Evolutionary conservation across 2,329 filamentous ascomycete genomes (phyloP), one percentile per base, ranked within the genome.

Genomic region (Moelleriella libera): DNA sequence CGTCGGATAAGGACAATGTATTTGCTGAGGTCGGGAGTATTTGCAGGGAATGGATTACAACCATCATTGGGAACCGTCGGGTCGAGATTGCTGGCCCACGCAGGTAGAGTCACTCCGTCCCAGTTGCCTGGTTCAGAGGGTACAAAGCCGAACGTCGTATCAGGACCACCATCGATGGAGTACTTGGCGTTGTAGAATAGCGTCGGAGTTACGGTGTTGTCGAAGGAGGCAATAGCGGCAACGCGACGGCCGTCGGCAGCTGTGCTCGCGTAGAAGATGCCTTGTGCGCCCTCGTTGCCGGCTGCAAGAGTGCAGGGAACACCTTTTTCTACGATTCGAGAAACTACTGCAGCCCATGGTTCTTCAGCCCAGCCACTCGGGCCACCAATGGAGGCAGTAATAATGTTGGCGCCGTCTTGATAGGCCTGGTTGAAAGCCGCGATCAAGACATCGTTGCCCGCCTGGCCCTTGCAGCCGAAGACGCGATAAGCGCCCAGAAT

Each of bases 1-100:
- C 77, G 71, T 44, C 75, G 74, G 40, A 83, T 65, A 7, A 83
- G 69, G 4, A 80, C 77, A 39, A 84, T 72, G 45, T 73, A 66
- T 29, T 65, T 65, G 43, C 71, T 72, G 12, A 85, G 65, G 52
- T 82, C 72, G 1, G 78, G 75, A 0, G 74, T 78, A 50, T 67
- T 64, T 11, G 62, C 67, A 2, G 76, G 74, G 40, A 72, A 68
- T 6, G 72, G 59, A 2, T 66, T 57, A 55, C 80, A 83, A 9
- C 64, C 76, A 51, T 75, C 70, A 40, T 70, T 65, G 0, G 63
- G 52, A 31, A 71, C 64, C 2, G 66, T 64, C 11, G 68, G 68
- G 59, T 82, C 66, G 50, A 68, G 68, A 55, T 62, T 73, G 31
- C 67, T 64, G 8, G 75, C 61, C 63, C 69, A 76, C 1, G 78